Evolutionary conservation across 2,329 filamentous ascomycete genomes (phyloP), one percentile per base, ranked within the genome.

Genomic region (Fusarium sp.): DNA sequence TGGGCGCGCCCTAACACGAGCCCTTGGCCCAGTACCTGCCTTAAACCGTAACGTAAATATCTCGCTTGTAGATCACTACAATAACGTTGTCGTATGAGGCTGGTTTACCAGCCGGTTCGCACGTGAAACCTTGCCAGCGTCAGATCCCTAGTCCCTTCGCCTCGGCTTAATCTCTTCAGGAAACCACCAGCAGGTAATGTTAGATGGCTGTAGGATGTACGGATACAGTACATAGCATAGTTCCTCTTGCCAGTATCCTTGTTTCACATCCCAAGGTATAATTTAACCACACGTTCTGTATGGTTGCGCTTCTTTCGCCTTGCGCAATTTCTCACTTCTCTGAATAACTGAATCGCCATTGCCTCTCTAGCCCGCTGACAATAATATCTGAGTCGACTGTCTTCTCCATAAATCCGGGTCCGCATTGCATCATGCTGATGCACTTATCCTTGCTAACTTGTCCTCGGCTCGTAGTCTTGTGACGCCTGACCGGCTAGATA

Each of bases 401-500:
- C 52, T 58, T 62, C 67, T 70, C 69, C 69, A 69, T 65, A 73
- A 72, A 69, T 61, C 46, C 50, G 68, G 61, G 54, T 45, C 46
- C 44, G 45, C 48, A 72, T 73, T 73, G 69, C 71, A 73, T 73
- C 71, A 73, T 65, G 43, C 59, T 73, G 71, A 73, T 73, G 69
- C 57, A 70, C 9, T 39, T 47, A 69, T 53, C 68, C 69, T 55
- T 67, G 60, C 45, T 50, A 56, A 51, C 42, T 44, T 67, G 49
- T 50, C 57, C 42, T 69, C 50, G 49, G 44, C 44, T 51, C 46
- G 42, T 32, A 56, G 69, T 73, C 71, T 73, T 72, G 71, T 73
- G 71, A 73, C 65, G 65, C 62, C 63, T 63, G 50, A 59, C 64
- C 58, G 38, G 70, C 49, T 69, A 40, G 56, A 56, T 61, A 47